Evolutionary conservation across 345 rosid species (phyloP).

Genomic region (Salix udensis): DNA sequence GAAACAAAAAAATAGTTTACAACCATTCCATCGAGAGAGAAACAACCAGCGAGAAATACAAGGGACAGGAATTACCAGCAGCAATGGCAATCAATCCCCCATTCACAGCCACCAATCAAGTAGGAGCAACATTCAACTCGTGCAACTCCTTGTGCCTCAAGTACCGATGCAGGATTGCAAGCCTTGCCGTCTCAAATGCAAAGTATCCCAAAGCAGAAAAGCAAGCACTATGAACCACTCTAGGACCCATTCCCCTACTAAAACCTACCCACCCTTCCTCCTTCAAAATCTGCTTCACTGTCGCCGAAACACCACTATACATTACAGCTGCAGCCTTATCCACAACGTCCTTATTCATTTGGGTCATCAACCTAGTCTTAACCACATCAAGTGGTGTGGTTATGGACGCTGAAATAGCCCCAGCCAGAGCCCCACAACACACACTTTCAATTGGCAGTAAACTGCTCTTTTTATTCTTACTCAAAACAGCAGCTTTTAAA

Average conservation of each 20-base stretch:
- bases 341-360: conserved; percentile 44
- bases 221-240: conserved; percentile 90
- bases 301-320: conserved; percentile 54
- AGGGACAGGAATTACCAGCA: conserved; percentile 13
- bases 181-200: conserved; percentile 93
- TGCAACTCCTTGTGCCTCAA: conserved; percentile 56
- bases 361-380: conserved; percentile 94
- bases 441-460: conserved; percentile 87
- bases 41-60: not conserved
- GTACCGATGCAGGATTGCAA: conserved; percentile 62
- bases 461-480: conserved; percentile 45
- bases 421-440: conserved; percentile 84
- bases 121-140: conserved; percentile 26
- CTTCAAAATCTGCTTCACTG: conserved; percentile 70
- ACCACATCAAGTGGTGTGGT: conserved; percentile 92
- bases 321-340: conserved; percentile 55
- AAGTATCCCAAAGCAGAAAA: conserved; percentile 86
- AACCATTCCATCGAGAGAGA: not conserved
- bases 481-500: conserved; percentile 73
- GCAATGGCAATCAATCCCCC: not conserved
- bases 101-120: conserved; percentile 20
- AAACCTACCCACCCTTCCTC: conserved; percentile 94
- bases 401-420: conserved; percentile 83
- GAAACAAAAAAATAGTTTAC: not conserved
- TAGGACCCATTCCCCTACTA: conserved; percentile 76